A percentile compares a stretch with the other conserved stretches of the same genome.
phyloP scores from a whole-genome alignment of 2,329 filamentous ascomycete species.

The Penicillium fuscoglaucum region DNA sequence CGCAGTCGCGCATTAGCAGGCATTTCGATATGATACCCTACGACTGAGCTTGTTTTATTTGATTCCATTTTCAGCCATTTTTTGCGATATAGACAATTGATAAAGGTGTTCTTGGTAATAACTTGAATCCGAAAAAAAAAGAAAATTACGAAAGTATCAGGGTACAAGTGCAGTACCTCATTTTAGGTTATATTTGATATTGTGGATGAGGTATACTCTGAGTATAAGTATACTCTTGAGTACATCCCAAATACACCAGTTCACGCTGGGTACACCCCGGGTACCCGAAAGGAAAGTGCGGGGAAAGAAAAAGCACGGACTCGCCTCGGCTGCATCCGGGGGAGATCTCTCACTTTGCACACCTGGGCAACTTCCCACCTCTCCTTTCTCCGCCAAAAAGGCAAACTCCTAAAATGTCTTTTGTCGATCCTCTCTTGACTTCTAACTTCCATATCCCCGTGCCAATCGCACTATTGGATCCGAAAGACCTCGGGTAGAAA shows the following conservation, averaged over 20 bases:
- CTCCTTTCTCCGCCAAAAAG: neutral
- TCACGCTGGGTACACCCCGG: neutral
- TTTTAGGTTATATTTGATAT: neutral
- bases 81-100: slow-evolving; percentile 14
- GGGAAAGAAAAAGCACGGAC: slow-evolving; percentile 32
- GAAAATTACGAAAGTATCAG: neutral
- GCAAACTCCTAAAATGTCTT: neutral
- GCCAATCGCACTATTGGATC: neutral
- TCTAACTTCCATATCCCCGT: slow-evolving; percentile 2
- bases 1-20: slow-evolving; percentile 43
- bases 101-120: slow-evolving; percentile 3
- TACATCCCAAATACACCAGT: neutral
- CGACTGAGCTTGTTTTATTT: slow-evolving; percentile 38
- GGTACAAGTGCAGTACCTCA: slow-evolving; percentile 4
- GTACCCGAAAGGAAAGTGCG: slow-evolving; percentile 17
- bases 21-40: slow-evolving; percentile 48
- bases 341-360: neutral
- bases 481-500: slow-evolving; percentile 1
- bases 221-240: slow-evolving; percentile 9
- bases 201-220: slow-evolving; percentile 4
- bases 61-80: slow-evolving; percentile 17
- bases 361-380: neutral
- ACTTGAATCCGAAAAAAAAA: neutral
- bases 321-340: slow-evolving; percentile 5
- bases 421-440: neutral